Conservation (phyloP, 805 yeast genomes). For the Suhomyces faveliae region DNA sequence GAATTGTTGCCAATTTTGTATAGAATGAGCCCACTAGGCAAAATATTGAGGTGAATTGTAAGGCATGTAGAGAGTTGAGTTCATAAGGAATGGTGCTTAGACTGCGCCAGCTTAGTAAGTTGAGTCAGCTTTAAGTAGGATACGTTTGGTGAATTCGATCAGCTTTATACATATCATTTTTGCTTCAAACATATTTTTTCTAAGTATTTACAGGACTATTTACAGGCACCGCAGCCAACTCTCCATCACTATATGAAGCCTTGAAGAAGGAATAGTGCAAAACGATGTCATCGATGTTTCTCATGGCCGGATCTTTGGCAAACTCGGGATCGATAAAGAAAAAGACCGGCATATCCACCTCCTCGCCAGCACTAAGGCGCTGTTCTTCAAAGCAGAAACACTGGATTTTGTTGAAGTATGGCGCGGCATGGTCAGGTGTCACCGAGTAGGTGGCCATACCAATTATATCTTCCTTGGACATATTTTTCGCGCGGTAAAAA, state of each 20-base stretch:
- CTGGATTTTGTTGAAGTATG: slow-evolving; percentile 93
- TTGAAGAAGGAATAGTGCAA: slow-evolving; percentile 91
- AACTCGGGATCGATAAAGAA: slow-evolving; percentile 96
- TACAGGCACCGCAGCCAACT: slow-evolving; percentile 38
- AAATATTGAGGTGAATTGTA: too few species aligned
- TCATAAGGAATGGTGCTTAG: too few species aligned
- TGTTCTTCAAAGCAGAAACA: slow-evolving; percentile 99
- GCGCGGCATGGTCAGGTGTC: slow-evolving; percentile 94
- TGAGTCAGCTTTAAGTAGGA: too few species aligned
- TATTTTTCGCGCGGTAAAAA: slow-evolving; percentile 88
- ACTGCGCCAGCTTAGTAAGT: too few species aligned
- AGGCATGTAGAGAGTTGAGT: too few species aligned
- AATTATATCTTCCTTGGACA: slow-evolving; percentile 81
- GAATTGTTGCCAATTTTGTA: too few species aligned
- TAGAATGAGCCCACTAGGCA: too few species aligned
- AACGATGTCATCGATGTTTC: slow-evolving; percentile 84
- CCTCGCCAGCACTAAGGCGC: slow-evolving; percentile 89
- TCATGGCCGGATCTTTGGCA: slow-evolving; percentile 88
- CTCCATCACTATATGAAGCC: slow-evolving; percentile 46
- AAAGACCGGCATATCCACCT: slow-evolving; percentile 98
- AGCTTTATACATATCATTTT: too few species aligned
- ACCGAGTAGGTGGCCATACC: slow-evolving; percentile 99
- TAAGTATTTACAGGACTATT: slow-evolving; percentile 4
- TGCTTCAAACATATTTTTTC: neutral
- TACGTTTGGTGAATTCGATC: too few species aligned